phyloP scores from a whole-genome alignment of 1,284 basidiomycete genomes.

The Moesziomyces sp. region DNA sequence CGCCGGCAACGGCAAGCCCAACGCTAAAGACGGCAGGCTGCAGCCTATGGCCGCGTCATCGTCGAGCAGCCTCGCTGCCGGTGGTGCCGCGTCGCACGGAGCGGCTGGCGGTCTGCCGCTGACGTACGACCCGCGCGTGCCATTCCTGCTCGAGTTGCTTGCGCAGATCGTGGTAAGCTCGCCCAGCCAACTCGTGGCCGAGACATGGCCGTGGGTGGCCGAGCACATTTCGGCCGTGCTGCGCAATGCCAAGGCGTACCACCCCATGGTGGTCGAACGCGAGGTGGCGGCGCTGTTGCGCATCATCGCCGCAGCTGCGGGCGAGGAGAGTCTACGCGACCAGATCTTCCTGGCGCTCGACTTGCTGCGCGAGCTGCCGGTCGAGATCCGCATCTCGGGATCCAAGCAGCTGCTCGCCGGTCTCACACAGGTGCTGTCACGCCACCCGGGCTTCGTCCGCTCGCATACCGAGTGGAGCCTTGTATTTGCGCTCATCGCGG shows the following conservation, averaged over 20 bases:
- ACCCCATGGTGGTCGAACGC: conserved; percentile 90
- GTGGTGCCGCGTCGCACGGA: conserved; percentile 12
- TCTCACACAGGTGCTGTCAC: conserved; percentile 80
- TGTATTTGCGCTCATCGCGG: conserved; percentile 87
- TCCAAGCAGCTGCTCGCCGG: conserved; percentile 91
- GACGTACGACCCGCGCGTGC: conserved; percentile 91
- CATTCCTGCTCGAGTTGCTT: conserved; percentile 94
- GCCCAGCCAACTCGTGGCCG: conserved; percentile 80
- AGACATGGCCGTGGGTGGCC: conserved; percentile 91
- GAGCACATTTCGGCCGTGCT: conserved; percentile 88
- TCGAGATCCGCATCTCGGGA: conserved; percentile 80
- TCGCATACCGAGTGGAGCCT: conserved; percentile 88
- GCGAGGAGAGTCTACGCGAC: conserved; percentile 74
- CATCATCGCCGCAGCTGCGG: conserved; percentile 30
- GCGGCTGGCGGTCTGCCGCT: conserved; percentile 67
- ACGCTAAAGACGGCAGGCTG: conserved; percentile 61
- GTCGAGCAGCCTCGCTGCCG: conserved; percentile 19
- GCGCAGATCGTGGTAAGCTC: conserved; percentile 77
- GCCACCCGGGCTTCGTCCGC: conserved; percentile 72
- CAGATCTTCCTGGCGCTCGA: conserved; percentile 94
- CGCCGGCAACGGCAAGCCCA: not conserved
- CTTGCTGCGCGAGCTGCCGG: conserved; percentile 82
- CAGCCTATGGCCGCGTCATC: conserved; percentile 22
- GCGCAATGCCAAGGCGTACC: conserved; percentile 81
- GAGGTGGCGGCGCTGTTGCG: conserved; percentile 77